Base-by-base conservation (phyloP, 2,329 filamentous ascomycete species). In the Dactylonectria estremocensis region DNA sequence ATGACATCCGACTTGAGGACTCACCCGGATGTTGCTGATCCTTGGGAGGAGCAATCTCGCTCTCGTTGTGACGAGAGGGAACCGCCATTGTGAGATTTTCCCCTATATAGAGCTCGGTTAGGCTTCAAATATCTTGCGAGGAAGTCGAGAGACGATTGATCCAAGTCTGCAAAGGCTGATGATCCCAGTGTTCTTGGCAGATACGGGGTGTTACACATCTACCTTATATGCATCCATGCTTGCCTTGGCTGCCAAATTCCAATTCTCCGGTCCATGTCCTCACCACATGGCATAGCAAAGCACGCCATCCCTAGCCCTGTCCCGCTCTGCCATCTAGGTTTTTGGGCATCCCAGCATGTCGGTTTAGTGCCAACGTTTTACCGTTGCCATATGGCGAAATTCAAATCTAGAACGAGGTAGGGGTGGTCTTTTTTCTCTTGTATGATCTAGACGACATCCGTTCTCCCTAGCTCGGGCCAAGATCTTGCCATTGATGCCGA, bases 1-100 rank as follows among this genome's bases (percentile, higher is more conserved):
- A 33, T 18, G 28, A n/a, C 35, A 28, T 7, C 40, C 6, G 5
- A n/a, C 14, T 1, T 16, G 3, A 11, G 2, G 22, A n/a, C 58
- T 48, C 66, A 80, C 78, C 78, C 68, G 76, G 74, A 55, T 76
- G 69, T 43, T 77, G 77, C 57, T 80, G 72, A 11, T 75, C 74
- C 68, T 80, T 80, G 40, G 79, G 73, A 66, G 73, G 73, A 53
- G 67, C 58, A 56, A 69, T 33, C 52, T 74, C 72, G 52, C 69
- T 74, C 20, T 75, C 72, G 5, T 56, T 68, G 35, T 75, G 73
- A 28, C 73, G 69, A 16, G 64, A 64, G n/a, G 64, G 50, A n/a
- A 64, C 22, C 5, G 69, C 46, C 72, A 74, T 75, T 24, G 40
- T 66, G 65, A 35, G 24, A 28, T 28, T 37, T 20, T 16, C 45